These are phyloP conservation scores for Epichloe typhina DNA, from an alignment of 2,329 filamentous ascomycete species.

Conservation along the genomic window DNA sequence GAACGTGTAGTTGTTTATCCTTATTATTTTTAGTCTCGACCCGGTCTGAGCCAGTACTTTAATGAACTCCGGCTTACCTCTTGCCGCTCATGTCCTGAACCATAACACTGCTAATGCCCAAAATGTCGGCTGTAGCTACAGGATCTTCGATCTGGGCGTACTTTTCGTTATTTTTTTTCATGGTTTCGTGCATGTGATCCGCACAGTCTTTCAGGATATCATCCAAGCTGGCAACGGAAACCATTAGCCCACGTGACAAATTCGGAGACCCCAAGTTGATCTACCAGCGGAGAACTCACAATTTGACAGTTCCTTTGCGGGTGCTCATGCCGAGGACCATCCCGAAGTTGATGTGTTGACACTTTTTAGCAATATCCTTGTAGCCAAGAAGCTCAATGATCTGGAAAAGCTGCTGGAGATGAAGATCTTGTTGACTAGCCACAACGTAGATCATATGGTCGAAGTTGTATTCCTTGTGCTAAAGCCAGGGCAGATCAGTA, in stretches of 20 bases:
- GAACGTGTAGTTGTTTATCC: slow-evolving; percentile 57
- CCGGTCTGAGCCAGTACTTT: neutral
- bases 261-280: slow-evolving; percentile 2
- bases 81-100: slow-evolving; percentile 97
- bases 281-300: slow-evolving; percentile 18
- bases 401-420: slow-evolving; percentile 59
- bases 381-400: slow-evolving; percentile 60
- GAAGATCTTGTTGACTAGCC: slow-evolving; percentile 56
- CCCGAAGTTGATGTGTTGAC: slow-evolving; percentile 66
- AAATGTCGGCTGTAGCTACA: slow-evolving; percentile 65
- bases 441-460: slow-evolving; percentile 75
- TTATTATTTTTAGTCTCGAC: neutral
- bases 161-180: slow-evolving; percentile 84
- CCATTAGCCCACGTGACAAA: neutral
- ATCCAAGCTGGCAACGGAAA: slow-evolving; percentile 3
- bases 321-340: slow-evolving; percentile 60
- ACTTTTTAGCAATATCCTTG: slow-evolving; percentile 55
- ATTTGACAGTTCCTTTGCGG: slow-evolving; percentile 61
- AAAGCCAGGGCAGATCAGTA: neutral
- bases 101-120: slow-evolving; percentile 93
- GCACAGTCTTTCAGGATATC: slow-evolving; percentile 45
- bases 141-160: slow-evolving; percentile 84
- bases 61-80: slow-evolving; percentile 39
- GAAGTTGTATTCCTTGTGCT: slow-evolving; percentile 47
- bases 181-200: slow-evolving; percentile 96